Conservation (phyloP, 2,329 filamentous ascomycete genomes). For the Fusarium longipes region DNA sequence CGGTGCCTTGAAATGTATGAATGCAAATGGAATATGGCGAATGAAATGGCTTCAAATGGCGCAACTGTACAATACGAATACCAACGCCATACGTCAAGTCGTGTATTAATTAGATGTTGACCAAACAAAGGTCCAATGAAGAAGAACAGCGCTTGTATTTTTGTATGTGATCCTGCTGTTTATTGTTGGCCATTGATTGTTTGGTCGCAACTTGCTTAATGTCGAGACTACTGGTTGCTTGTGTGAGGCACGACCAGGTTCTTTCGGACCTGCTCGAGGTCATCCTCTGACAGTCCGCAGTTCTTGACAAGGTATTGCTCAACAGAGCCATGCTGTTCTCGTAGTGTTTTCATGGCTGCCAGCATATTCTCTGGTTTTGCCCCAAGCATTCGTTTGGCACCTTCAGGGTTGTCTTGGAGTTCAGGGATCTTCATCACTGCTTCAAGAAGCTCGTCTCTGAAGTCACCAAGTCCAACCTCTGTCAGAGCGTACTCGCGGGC, state of each 20-base stretch:
- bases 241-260: constrained; percentile 59
- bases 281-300: constrained; percentile 67
- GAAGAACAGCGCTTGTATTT: constrained; percentile 22
- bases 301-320: constrained; percentile 71
- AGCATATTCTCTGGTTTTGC: constrained; percentile 62
- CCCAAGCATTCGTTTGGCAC: constrained; percentile 59
- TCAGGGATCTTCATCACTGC: constrained; percentile 63
- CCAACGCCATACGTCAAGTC: constrained; percentile 40
- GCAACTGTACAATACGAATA: constrained; percentile 46
- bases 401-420: constrained; percentile 58
- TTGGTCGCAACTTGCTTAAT: not conserved
- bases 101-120: constrained; percentile 38
- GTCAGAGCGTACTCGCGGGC: constrained; percentile 77
- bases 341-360: constrained; percentile 64
- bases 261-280: constrained; percentile 63
- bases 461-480: constrained; percentile 67
- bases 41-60: constrained; percentile 19
- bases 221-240: not conserved
- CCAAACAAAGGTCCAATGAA: constrained; percentile 15
- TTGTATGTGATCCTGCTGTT: not conserved
- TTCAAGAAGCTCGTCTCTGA: constrained; percentile 63
- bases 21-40: constrained; percentile 26
- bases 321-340: constrained; percentile 69
- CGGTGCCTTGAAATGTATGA: constrained; percentile 60
- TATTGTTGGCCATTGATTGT: not conserved